Base-by-base conservation (phyloP, 2,329 filamentous ascomycete species). In the Ophiocordyceps sinensis region DNA sequence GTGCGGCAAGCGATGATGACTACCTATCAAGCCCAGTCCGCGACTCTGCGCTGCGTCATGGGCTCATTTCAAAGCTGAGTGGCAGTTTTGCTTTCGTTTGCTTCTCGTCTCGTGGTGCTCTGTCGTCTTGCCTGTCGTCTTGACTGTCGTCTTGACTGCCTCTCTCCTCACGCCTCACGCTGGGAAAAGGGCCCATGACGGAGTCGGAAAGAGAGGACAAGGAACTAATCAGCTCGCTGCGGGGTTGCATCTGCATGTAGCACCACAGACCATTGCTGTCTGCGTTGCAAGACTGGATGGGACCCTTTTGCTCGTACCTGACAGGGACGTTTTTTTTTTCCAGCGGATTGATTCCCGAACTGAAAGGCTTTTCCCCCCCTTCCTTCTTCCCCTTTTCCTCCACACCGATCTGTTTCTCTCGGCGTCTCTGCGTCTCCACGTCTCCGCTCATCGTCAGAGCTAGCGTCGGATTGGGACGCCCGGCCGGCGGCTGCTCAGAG, bases 241-340 rank as follows among this genome's bases (percentile, higher is more conserved):
- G 44, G 47, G 42, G 47, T 42, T 32, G 39, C 43, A 41, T 38
- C 38, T 31, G 43, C 44, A 40, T 37, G 46, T 48, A 38, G 42
- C 47, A 49, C 43, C 36, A 34, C 42, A 49, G 45, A 32, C 36
- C 39, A 46, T 43, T 31, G 44, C 26, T 44, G 38, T 26, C 37
- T 26, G 23, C 15, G 34, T 39, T 23, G 36, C n/a, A 26, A 36
- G 41, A 30, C 36, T 23, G 7, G 30, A 19, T 8, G 8, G 29
- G 23, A 35, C 31, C 36, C 26, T 36, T 38, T 23, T 34, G 36
- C 14, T n/a, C 19, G 42, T 41, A 41, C 39, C 35, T 41, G 30
- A 41, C 42, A 44, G 38, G 36, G 38, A n/a, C 19, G 19, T 19
- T 19, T 19, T 19, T 19, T 26, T 6, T 26, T 26, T 26, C 9